Base-by-base conservation (phyloP, 2,329 filamentous ascomycete species). In the Colletotrichum sp. region DNA sequence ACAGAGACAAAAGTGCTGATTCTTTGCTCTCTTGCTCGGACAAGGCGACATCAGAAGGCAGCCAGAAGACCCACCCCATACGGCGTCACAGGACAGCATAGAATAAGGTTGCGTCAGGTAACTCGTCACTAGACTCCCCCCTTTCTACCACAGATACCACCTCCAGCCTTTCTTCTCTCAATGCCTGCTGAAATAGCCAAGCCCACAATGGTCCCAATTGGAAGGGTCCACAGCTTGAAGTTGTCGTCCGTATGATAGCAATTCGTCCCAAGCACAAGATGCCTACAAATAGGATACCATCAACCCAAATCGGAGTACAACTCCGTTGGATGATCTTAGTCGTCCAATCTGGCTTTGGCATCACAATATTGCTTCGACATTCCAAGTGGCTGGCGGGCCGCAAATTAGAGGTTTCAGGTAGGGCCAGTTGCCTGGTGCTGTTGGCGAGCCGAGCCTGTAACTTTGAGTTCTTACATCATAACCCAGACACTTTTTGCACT, bases 331-430 rank as follows among this genome's bases (percentile, higher is more conserved):
- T 29, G 19, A 11, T 57, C 12, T n/a, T 12, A 19, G n/a, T 25
- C 36, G 57, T 61, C 32, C 13, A 25, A 55, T 39, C 34, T 44
- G 36, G 39, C 34, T 65, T 34, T 30, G 6, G n/a, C 39, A n/a
- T 9, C 52, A 55, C 34, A 34, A 61, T 49, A 34, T 39, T 29
- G 57, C 34, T 44, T 59, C 19, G 27, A 30, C 22, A 66, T 75
- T 66, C 68, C 72, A 75, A 30, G n/a, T 27, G 27, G 30, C 27
- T n/a, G 67, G 67, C 62, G 59, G 34, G 62, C 49, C 61, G 67
- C 62, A 55, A 57, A 29, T 15, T 52, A 16, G 44, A 29, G 30
- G 72, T 75, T 71, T 75, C 72, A 75, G 61, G 72, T n/a, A 16
- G 44, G 68, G 13, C 34, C 52, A 49, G 67, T 29, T 71, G 68